phyloP scores from a whole-genome alignment of 2,329 filamentous ascomycete genomes.

The Cladosporium velox region DNA sequence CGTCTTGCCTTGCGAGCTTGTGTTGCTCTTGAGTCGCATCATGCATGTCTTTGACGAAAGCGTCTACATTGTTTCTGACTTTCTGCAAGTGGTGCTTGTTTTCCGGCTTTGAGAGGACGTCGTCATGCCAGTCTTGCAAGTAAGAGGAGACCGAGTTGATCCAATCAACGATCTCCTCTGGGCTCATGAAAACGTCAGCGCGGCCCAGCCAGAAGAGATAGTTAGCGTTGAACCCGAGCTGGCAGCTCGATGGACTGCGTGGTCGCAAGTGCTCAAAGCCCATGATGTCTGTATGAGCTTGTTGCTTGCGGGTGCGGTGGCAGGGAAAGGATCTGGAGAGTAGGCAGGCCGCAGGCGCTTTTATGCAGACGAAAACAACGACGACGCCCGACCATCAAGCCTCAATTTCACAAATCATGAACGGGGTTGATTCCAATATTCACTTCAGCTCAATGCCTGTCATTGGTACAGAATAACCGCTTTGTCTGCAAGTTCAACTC shows the following conservation, averaged over 20 bases:
- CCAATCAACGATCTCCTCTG: not conserved
- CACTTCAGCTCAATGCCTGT: not conserved
- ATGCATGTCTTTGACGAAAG: not conserved
- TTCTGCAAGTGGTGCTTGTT: no score
- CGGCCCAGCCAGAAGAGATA: not conserved
- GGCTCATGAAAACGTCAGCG: not conserved
- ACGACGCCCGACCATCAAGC: not conserved
- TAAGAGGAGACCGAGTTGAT: not conserved
- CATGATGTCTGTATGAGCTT: not conserved
- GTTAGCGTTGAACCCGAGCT: not conserved
- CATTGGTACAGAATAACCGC: not conserved
- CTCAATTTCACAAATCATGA: not conserved
- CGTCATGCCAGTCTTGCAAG: slow-evolving; percentile 1
- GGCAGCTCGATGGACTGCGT: not conserved
- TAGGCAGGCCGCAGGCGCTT: not conserved
- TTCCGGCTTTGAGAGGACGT: not conserved
- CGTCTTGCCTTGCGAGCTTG: not conserved
- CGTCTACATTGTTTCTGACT: not conserved
- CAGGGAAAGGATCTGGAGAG: not conserved
- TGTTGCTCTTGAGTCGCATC: not conserved
- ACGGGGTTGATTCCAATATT: not conserved
- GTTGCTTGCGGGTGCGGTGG: not conserved
- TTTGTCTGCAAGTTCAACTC: not conserved
- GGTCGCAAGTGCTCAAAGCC: not conserved
- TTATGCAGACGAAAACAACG: not conserved